Evolutionary conservation across 2,329 filamentous ascomycete species (phyloP), one percentile per base, ranked within the genome.

Genomic region (Fusarium sterilihyphosum): DNA sequence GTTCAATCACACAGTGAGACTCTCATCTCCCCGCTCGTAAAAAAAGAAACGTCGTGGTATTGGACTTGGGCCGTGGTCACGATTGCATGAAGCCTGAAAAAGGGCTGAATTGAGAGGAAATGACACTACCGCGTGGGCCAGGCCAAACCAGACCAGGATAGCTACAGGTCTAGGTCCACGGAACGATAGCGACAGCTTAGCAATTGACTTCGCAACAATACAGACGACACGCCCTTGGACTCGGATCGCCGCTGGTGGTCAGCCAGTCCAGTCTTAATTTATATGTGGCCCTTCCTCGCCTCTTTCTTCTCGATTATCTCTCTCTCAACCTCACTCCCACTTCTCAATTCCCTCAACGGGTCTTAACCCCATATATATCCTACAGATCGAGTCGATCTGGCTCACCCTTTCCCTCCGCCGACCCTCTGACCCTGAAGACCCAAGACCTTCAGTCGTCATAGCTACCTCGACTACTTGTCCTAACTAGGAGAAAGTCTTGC

Each of bases 221-320:
- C 24, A 29, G 11, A 26, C 43, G 65, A 22, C 50, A 38, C 49
- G 65, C 60, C 70, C 65, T 69, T 67, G 33, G 49, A 24, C 38
- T 62, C 37, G 53, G 70, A 77, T 77, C 67, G 63, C 62, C 74
- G 65, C 66, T 41, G 52, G 68, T 75, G 65, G 67, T 63, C 67
- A 53, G 54, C 64, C 47, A 61, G 53, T 58, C 56, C 44, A 56
- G 50, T 58, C 57, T 64, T 63, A 75, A 65, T 68, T 77, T 71
- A 78, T 78, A 78, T 74, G 73, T 77, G 70, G 65, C 70, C 61
- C 61, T 41, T 77, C 74, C 52, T 77, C 73, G 62, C 71, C 71
- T 70, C 71, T 66, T 18, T 22, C 49, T 40, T 62, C 52, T 29
- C 43, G 44, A 40, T 44, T 35, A 29, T 57, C 29, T 44, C 44